These are phyloP conservation scores for Aspergillus ibericus DNA, from an alignment of 2,329 filamentous ascomycete species.

Conservation along the genomic window DNA sequence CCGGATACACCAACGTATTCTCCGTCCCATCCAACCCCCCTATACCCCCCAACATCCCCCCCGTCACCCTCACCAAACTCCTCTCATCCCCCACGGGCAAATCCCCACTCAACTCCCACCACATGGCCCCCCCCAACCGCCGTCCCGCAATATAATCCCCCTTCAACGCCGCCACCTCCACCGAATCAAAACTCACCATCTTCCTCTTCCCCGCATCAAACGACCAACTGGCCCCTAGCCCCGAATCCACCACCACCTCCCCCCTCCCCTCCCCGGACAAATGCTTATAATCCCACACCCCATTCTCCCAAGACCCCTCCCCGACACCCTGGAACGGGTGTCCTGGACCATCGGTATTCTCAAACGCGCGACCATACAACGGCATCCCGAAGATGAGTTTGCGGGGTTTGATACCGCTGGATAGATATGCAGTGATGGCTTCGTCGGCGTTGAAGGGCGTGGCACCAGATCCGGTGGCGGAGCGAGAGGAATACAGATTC, in stretches of 20 bases:
- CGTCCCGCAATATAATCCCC: constrained; percentile 66
- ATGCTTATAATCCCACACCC: constrained; percentile 84
- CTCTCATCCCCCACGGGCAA: neutral
- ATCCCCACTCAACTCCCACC: constrained; percentile 88
- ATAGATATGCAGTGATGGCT: constrained; percentile 70
- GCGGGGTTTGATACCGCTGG: constrained; percentile 59
- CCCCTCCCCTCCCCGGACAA: neutral
- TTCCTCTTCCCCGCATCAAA: constrained; percentile 61
- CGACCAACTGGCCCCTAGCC: constrained; percentile 68
- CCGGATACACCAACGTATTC: constrained; percentile 54
- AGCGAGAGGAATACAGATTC: constrained; percentile 65
- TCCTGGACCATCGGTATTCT: constrained; percentile 73
- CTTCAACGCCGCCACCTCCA: constrained; percentile 67
- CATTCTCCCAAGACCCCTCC: constrained; percentile 77
- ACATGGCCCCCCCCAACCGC: constrained; percentile 85
- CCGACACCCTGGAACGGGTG: constrained; percentile 63
- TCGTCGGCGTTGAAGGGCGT: constrained; percentile 77
- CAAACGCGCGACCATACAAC: constrained; percentile 83
- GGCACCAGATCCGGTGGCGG: constrained; percentile 45
- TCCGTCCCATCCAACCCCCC: constrained; percentile 45
- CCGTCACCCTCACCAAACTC: constrained; percentile 51
- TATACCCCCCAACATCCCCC: constrained; percentile 30
- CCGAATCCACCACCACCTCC: constrained; percentile 53
- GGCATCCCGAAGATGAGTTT: constrained; percentile 92
- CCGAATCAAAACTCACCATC: constrained; percentile 76